Evolutionary conservation across 768 basidiomycete species (phyloP).

Genomic region (Podaxis sp.): DNA sequence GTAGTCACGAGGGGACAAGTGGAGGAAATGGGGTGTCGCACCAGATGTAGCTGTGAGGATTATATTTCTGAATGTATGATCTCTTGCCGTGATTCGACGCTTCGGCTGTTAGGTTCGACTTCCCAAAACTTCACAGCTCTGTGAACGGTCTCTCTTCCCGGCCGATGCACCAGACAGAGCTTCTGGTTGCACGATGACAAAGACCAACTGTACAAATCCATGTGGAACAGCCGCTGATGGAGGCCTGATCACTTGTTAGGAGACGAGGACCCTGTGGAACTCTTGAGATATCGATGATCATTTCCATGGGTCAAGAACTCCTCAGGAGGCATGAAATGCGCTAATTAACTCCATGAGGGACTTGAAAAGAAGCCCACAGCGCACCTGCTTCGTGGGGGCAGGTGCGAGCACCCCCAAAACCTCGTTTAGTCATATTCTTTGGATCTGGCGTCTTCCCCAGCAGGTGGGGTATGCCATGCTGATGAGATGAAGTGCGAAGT

Average conservation of each 20-base stretch:
- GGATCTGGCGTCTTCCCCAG: not conserved
- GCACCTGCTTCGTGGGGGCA: not conserved
- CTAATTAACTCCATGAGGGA: conserved; percentile 6
- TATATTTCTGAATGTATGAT: conserved; percentile 3
- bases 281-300: conserved; percentile 12
- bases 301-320: not conserved
- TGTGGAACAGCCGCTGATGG: not conserved
- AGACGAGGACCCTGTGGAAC: conserved; percentile 1
- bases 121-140: conserved; percentile 9
- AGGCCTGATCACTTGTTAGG: not conserved
- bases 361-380: not conserved
- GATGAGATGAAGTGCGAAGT: not conserved
- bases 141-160: not conserved
- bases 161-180: not conserved
- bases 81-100: conserved; percentile 7
- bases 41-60: conserved; percentile 6
- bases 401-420: not conserved
- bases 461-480: not conserved
- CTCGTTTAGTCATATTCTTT: not conserved
- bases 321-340: not conserved
- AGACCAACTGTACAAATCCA: not conserved
- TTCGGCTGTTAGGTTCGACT: conserved; percentile 5
- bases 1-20: not conserved
- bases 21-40: not conserved
- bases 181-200: conserved; percentile 6